phyloP scores from a whole-genome alignment of 495 filamentous ascomycete genomes.

The Aspergillus panamensis region DNA sequence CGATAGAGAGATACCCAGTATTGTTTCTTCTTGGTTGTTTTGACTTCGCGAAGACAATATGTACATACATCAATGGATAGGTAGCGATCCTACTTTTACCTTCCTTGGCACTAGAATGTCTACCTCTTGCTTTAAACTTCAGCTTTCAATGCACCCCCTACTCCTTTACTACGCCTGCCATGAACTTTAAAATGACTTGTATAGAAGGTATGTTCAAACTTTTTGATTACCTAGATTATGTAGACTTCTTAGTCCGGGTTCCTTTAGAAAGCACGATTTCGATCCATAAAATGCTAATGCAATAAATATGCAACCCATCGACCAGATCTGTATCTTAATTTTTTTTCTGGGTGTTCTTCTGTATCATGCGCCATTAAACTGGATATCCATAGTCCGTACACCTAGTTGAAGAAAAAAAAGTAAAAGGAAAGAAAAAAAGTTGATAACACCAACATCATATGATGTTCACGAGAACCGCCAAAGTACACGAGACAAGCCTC shows the following conservation, averaged over 20 bases:
- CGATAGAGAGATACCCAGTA: constrained; percentile 5
- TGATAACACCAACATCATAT: constrained; percentile 19
- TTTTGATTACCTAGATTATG: not conserved
- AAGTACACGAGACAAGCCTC: constrained; percentile 20
- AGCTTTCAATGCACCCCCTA: too few species aligned
- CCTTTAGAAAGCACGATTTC: not conserved
- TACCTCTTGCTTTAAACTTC: too few species aligned
- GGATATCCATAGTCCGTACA: constrained; percentile 8
- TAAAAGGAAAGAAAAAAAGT: constrained; percentile 21
- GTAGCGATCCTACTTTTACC: too few species aligned
- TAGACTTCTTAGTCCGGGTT: not conserved
- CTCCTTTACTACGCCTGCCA: too few species aligned
- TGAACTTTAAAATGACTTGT: too few species aligned
- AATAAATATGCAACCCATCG: not conserved
- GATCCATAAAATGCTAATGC: not conserved
- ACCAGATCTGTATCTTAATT: not conserved
- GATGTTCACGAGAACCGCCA: constrained; percentile 21
- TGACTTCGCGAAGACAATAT: too few species aligned
- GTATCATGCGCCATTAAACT: constrained; percentile 12
- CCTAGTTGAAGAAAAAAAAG: constrained; percentile 1
- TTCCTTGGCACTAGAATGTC: too few species aligned
- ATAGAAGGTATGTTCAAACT: not conserved
- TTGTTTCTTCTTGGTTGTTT: not conserved
- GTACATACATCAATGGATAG: too few species aligned
- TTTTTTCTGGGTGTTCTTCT: constrained; percentile 5